Evolutionary conservation across 1,284 basidiomycete species (phyloP).

Genomic region (Leccinum pallidistipes): DNA sequence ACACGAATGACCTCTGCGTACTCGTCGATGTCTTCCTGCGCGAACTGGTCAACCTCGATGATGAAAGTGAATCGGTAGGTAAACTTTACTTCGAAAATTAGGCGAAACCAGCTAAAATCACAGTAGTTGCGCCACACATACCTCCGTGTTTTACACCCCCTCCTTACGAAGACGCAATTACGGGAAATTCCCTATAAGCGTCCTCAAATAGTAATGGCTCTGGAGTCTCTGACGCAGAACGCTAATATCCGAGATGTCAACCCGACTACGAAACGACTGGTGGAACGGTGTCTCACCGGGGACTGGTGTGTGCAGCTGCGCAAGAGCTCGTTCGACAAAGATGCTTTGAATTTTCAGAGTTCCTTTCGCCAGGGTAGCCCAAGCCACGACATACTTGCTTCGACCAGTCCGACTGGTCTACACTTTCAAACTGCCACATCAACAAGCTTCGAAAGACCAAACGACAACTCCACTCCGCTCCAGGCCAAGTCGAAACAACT

Average conservation of each 20-base stretch:
- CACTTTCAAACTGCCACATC: conserved; percentile 25
- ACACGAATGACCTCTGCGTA: conserved; percentile 96
- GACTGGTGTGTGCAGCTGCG: conserved; percentile 82
- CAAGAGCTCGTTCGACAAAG: conserved; percentile 36
- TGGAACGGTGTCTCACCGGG: conserved; percentile 86
- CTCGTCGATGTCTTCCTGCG: conserved; percentile 96
- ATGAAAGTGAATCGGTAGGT: conserved; percentile 89
- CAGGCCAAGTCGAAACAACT: conserved; percentile 41
- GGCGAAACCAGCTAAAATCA: background rate
- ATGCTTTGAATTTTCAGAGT: conserved; percentile 30
- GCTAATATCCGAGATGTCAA: conserved; percentile 80
- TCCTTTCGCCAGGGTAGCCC: conserved; percentile 39
- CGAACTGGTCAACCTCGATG: conserved; percentile 88
- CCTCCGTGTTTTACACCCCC: conserved; percentile 92
- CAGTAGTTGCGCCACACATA: conserved; percentile 92
- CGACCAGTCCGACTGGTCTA: conserved; percentile 30
- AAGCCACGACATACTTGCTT: conserved; percentile 42
- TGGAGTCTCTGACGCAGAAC: conserved; percentile 79
- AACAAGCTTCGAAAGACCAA: conserved; percentile 35
- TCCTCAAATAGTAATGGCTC: conserved; percentile 79
- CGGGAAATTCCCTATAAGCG: conserved; percentile 88
- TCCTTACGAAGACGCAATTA: conserved; percentile 94
- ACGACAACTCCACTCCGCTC: conserved; percentile 16
- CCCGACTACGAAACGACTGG: conserved; percentile 86
- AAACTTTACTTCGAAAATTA: background rate